phyloP scores from a whole-genome alignment of 116 monocot genomes.

The Thalassia testudinum region DNA sequence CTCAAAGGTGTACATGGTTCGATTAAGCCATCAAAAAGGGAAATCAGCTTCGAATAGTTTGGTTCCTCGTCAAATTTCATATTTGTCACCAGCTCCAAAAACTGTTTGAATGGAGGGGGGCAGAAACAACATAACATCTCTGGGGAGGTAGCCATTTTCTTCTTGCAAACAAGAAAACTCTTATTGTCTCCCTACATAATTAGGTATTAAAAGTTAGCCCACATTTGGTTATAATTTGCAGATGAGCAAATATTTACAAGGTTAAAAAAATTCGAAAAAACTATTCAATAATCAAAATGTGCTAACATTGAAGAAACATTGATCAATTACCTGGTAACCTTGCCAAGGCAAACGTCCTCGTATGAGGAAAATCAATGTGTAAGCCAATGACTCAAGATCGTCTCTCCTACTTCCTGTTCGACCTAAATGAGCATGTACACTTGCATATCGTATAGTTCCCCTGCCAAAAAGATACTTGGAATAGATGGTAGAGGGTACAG shows the following conservation, averaged over 20 bases:
- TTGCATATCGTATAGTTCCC: conserved; percentile 78
- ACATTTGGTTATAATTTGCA: too few species aligned
- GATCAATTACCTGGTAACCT: conserved; percentile 73
- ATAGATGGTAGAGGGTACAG: not conserved
- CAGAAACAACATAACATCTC: conserved; percentile 74
- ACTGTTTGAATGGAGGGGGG: conserved; percentile 74
- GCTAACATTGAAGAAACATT: not conserved
- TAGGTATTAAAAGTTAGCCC: not conserved
- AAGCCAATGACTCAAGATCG: conserved; percentile 90
- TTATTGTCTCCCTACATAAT: conserved; percentile 83
- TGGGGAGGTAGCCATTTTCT: conserved; percentile 92
- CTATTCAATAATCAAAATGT: too few species aligned
- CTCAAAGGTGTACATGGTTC: conserved; percentile 34
- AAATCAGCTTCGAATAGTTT: conserved; percentile 56
- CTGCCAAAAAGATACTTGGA: conserved; percentile 16
- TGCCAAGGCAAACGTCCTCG: conserved; percentile 95
- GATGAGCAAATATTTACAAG: too few species aligned
- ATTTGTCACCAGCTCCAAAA: conserved; percentile 56
- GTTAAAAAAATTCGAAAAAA: too few species aligned
- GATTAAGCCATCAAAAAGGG: conserved; percentile 59
- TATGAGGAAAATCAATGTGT: conserved; percentile 77
- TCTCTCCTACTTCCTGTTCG: conserved; percentile 96
- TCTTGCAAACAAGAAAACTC: conserved; percentile 96
- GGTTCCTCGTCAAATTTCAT: conserved; percentile 84
- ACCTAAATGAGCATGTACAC: conserved; percentile 98